Conservation (phyloP, 805 yeast genomes). For the Cyberlindnera mycetangii region DNA sequence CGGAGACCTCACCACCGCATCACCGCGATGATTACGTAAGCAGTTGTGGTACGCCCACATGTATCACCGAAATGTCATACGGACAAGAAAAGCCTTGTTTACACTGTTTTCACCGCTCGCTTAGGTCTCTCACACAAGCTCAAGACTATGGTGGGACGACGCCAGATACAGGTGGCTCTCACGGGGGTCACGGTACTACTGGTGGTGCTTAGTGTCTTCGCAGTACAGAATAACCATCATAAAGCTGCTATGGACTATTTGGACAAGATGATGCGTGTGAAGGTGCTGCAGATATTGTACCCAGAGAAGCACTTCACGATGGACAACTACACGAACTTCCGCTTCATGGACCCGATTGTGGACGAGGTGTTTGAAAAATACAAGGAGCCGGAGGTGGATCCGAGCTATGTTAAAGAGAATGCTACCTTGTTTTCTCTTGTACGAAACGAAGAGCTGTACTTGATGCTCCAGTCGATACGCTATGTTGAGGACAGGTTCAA, state of each 20-base stretch:
- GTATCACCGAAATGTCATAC: background rate
- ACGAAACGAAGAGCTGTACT: conserved; percentile 60
- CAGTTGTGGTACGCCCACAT: background rate
- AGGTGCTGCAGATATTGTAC: conserved; percentile 23
- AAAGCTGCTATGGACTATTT: conserved; percentile 20
- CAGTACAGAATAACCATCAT: conserved; percentile 23
- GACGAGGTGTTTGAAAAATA: conserved; percentile 9
- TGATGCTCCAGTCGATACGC: conserved; percentile 55
- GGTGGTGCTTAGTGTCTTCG: conserved; percentile 6
- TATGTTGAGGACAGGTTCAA: conserved; percentile 68
- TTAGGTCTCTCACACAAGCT: background rate
- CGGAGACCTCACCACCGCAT: too few relatives aligned
- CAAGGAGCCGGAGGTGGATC: conserved; percentile 12
- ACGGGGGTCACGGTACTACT: background rate
- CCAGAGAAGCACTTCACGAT: conserved; percentile 25
- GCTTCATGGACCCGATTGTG: conserved; percentile 17
- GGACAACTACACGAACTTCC: conserved; percentile 20
- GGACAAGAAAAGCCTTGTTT: background rate
- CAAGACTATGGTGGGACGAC: conserved; percentile 4
- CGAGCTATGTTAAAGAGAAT: conserved; percentile 40
- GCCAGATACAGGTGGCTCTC: conserved; percentile 1
- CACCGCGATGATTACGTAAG: background rate
- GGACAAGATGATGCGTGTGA: conserved; percentile 19
- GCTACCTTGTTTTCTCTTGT: conserved; percentile 72
- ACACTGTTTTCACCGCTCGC: background rate